These are phyloP conservation scores for Malus hybrid DNA, from an alignment of 331 rosid species.

Conservation along the genomic window DNA sequence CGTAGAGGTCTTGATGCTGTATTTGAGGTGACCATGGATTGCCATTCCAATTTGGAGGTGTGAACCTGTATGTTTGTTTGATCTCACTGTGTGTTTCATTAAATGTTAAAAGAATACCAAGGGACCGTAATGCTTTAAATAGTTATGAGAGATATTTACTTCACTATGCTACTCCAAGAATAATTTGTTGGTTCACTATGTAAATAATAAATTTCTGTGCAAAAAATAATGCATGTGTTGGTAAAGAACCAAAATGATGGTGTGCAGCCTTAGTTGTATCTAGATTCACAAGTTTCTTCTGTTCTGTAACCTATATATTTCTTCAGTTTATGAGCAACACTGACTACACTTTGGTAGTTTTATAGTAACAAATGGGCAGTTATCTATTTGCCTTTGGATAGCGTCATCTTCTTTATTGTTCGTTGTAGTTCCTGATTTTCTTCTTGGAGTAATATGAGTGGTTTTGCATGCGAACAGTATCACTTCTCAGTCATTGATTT, in stretches of 20 bases:
- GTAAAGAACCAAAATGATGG: background rate
- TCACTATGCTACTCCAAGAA: slow-evolving; percentile 3
- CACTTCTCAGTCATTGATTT: background rate
- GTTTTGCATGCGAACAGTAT: background rate
- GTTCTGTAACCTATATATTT: background rate
- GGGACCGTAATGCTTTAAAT: background rate
- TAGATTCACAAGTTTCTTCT: background rate
- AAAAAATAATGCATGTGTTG: background rate
- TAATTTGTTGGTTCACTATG: background rate
- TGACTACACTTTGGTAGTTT: background rate
- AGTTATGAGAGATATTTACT: slow-evolving; percentile 9
- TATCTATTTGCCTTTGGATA: background rate
- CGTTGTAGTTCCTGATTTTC: background rate
- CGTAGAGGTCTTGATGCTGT: slow-evolving; percentile 92
- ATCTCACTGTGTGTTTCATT: slow-evolving; percentile 33
- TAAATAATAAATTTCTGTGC: background rate
- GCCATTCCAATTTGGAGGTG: slow-evolving; percentile 95
- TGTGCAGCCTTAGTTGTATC: background rate
- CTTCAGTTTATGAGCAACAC: background rate
- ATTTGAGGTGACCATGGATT: slow-evolving; percentile 68
- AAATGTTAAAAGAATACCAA: background rate
- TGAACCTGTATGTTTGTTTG: slow-evolving; percentile 70
- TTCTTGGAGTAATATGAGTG: background rate
- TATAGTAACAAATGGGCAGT: background rate
- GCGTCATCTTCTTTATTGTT: background rate